Base-by-base conservation (phyloP, 2,329 filamentous ascomycete genomes). In the Cladosporium oxysporum region DNA sequence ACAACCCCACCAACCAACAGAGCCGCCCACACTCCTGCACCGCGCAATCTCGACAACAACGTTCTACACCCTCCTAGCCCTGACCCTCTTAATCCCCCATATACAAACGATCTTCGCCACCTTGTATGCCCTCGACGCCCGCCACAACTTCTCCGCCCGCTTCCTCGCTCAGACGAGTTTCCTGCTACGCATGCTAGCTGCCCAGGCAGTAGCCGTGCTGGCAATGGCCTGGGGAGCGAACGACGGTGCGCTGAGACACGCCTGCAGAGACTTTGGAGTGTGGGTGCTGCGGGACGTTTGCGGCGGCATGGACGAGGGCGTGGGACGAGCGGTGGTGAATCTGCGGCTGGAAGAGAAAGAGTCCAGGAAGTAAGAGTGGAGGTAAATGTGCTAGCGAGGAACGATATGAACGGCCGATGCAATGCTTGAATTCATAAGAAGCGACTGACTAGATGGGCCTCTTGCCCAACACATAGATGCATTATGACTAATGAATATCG, bases 241-340 rank as follows among this genome's bases (percentile, higher is more conserved):
- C 26, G 86, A 90, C 66, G 89, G 89, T 0, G 85, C 83, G 67
- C 78, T 90, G n/a, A 88, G 88, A 0, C 82, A 87, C 67, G 79
- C 82, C 3, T 74, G 91, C 26, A 81, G 84, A 21, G 84, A 86
- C 35, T 73, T 85, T 11, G 82, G 84, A 2, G 75, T 83, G 3
- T 92, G 89, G 86, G 84, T 87, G 71, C 76, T 90, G 1, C 83
- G 88, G 68, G 85, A 87, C 23, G 79, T 92, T 60, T 83, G 87
- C 1, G 88, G 87, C 16, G 90, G 90, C 0, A 79, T 92, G 50
- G 87, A 87, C 71, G 88, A 91, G 70, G 88, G 90, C 6, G 79
- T 82, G 41, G 82, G 81, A 1, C 83, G 87, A 67, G 85, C 62
- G 1, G 62, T 55, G 29, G 16, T 28, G 60, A 50, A n/a, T 10